Evolutionary conservation across 768 basidiomycete species (phyloP), one percentile per base, ranked within the genome.

Genomic region (Cystobasidium onofrii): DNA sequence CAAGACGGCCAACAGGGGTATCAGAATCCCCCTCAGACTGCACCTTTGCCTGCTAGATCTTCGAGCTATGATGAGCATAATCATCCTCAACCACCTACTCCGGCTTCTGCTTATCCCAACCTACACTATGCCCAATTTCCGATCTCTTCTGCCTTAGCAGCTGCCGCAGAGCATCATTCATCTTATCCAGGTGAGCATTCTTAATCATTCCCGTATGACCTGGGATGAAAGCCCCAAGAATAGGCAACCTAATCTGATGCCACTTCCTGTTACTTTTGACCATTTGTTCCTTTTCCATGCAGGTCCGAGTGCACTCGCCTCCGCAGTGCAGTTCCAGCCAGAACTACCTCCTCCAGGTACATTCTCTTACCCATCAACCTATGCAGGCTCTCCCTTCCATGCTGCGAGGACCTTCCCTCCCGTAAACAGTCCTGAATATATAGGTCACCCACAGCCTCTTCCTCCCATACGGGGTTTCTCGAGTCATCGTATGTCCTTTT

Each of bases 21-120:
- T 27, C 57, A 60, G 20, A 25, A 71, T 34, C 69, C 69, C 9
- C 69, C 69, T 3, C 69, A 36, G 33, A 71, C 69, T 10, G 69
- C 69, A 3, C 69, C 69, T 6, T 36, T 71, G 52, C 69, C 69
- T n/a, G 34, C 33, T 36, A 55, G 33, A 71, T 60, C 25, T 27
- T 44, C 29, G 6, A 33, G 33, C 69, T 36, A 6, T 41, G 50
- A 29, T 1, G 55, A n/a, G n/a, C n/a, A n/a, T n/a, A n/a, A 71
- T 15, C 54, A 4, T 7, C 33, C 63, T 15, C 25, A 54, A 31
- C 65, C 41, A 2, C 63, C 63, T 29, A 60, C 57, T 34, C 63
- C 63, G 7, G 63, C 63, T 64, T 31, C 63, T 36, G 63, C 63
- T 3, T 34, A 64, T 36, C 4, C 33, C 15, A 64, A 36, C 27